phyloP scores from a whole-genome alignment of 208 protist genomes.

The Acanthamoeba healyi region DNA sequence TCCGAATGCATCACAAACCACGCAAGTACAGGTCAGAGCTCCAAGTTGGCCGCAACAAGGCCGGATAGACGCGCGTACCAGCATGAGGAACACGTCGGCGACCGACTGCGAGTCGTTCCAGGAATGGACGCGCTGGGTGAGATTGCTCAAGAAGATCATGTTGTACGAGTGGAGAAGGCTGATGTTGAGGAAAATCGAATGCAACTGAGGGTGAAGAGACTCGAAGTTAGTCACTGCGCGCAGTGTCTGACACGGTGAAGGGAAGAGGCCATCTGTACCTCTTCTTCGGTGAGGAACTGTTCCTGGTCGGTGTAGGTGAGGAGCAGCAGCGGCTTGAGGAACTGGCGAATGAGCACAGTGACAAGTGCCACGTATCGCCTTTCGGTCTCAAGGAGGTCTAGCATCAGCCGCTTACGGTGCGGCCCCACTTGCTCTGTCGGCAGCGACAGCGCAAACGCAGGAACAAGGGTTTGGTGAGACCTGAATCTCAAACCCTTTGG shows the following conservation, averaged over 20 bases:
- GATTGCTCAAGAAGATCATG: slow-evolving; percentile 47
- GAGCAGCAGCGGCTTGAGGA: slow-evolving; percentile 62
- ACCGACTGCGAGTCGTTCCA: slow-evolving; percentile 45
- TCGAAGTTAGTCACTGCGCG: no score
- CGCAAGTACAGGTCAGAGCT: not conserved
- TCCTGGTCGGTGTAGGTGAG: slow-evolving; percentile 37
- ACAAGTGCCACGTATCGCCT: slow-evolving; percentile 32
- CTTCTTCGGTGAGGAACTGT: slow-evolving; percentile 70
- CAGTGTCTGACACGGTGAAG: not conserved
- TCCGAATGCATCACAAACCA: no score
- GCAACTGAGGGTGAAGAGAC: no score
- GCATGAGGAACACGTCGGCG: slow-evolving; percentile 49
- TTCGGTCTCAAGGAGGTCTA: slow-evolving; percentile 58
- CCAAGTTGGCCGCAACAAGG: not conserved
- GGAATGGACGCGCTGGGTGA: slow-evolving; percentile 29
- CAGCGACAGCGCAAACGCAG: not conserved
- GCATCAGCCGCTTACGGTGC: slow-evolving; percentile 38
- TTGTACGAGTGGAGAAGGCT: slow-evolving; percentile 68
- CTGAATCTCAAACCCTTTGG: not conserved
- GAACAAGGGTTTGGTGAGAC: not conserved
- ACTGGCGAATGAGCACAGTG: slow-evolving; percentile 59
- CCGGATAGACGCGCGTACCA: not conserved
- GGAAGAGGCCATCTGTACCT: not conserved
- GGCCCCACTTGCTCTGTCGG: slow-evolving; percentile 21
- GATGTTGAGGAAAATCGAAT: slow-evolving; percentile 74